Percentiles rank a stretch among this genome's conserved stretches.
These are phyloP conservation scores for Daedaleopsis sinensis DNA, from an alignment of 768 basidiomycete genomes.

Conservation along the genomic window DNA sequence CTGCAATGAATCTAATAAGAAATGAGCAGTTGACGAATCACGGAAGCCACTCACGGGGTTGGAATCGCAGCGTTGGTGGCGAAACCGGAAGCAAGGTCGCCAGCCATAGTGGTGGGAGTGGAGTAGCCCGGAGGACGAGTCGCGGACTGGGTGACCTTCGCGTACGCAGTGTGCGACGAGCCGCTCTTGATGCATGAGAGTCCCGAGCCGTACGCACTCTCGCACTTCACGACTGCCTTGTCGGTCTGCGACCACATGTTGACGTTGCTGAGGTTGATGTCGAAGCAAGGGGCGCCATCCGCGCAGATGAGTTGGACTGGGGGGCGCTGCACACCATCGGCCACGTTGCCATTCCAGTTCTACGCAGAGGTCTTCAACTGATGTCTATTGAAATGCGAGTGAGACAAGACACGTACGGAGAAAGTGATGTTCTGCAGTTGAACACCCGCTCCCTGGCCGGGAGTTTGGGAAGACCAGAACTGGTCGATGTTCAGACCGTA, in stretches of 20 bases:
- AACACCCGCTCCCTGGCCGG: conserved; percentile 29
- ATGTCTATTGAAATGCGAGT: not conserved
- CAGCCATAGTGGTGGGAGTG: conserved; percentile 30
- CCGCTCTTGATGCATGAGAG: conserved; percentile 28
- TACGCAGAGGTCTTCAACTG: conserved; percentile 4
- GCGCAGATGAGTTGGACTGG: conserved; percentile 32
- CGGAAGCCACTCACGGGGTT: conserved; percentile 26
- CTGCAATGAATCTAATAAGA: conserved; percentile 1
- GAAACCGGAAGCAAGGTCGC: conserved; percentile 28
- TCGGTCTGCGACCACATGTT: conserved; percentile 33
- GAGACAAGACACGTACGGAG: conserved; percentile 17
- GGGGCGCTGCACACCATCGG: conserved; percentile 28
- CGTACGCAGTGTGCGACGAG: conserved; percentile 26
- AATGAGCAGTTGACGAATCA: not conserved
- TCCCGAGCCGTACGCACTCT: conserved; percentile 33
- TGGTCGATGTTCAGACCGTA: conserved; percentile 34
- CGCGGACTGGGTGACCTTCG: conserved; percentile 24
- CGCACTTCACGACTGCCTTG: conserved; percentile 31
- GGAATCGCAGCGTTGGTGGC: conserved; percentile 28
- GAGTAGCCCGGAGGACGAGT: conserved; percentile 32
- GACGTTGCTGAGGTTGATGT: conserved; percentile 31
- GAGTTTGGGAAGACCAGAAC: conserved; percentile 30
- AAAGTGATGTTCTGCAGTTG: conserved; percentile 33
- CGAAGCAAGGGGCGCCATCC: conserved; percentile 30
- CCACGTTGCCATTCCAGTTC: conserved; percentile 34